phyloP scores from a whole-genome alignment of 495 filamentous ascomycete genomes.

The Hypoxylon lienhwacheense region DNA sequence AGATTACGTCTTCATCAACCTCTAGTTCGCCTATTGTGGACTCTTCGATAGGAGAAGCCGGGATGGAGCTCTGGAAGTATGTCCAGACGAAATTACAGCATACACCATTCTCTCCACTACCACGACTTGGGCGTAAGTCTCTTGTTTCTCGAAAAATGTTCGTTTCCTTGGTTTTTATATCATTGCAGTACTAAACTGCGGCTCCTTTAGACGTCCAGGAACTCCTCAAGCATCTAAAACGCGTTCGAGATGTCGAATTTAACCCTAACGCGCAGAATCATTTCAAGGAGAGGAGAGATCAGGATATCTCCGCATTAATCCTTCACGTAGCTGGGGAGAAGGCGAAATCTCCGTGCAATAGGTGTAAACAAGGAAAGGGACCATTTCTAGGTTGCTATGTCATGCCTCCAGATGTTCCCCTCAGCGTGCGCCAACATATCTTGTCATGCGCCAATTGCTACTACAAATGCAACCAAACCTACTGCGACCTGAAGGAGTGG shows the following conservation, averaged over 20 bases:
- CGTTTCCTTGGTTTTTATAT: not conserved
- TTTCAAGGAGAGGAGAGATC: conserved; percentile 26
- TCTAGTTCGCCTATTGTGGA: not conserved
- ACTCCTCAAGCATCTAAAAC: conserved; percentile 2
- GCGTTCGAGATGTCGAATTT: conserved; percentile 17
- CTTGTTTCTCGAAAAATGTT: not conserved
- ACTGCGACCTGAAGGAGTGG: conserved; percentile 37
- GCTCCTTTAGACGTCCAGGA: not conserved
- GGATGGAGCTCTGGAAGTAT: conserved; percentile 18
- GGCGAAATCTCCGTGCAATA: conserved; percentile 32
- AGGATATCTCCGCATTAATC: conserved; percentile 39
- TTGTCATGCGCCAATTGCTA: conserved; percentile 41
- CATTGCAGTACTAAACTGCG: not conserved
- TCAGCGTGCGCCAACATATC: conserved; percentile 7
- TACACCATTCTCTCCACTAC: conserved; percentile 8
- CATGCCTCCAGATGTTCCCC: conserved; percentile 25
- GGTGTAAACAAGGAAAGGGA: conserved; percentile 33
- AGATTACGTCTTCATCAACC: not conserved
- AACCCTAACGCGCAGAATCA: conserved; percentile 19
- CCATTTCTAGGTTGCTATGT: conserved; percentile 40
- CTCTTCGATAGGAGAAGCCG: not conserved
- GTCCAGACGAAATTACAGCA: conserved; percentile 3
- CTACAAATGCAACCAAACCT: conserved; percentile 36
- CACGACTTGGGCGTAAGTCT: conserved; percentile 11
- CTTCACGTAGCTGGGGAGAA: conserved; percentile 37